Base-by-base conservation (phyloP, 2,329 filamentous ascomycete genomes). In the Fusarium mundagurra region DNA sequence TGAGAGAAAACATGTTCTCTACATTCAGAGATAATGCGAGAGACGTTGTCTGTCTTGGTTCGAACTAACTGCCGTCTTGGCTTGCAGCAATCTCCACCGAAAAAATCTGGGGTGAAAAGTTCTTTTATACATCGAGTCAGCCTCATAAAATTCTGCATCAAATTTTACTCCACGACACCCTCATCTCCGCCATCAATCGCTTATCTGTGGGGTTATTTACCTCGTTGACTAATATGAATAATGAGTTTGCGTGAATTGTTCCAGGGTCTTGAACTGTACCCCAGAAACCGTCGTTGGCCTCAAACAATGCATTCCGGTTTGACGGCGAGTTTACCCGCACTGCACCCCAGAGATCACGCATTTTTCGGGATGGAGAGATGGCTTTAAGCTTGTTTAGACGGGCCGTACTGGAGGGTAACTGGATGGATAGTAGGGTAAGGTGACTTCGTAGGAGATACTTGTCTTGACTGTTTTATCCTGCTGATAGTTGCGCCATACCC, bases 161-260 rank as follows among this genome's bases (percentile, higher is more conserved):
- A 31, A 47, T 13, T 45, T 58, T 16, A 43, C 59, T 65, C 45
- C 66, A 59, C 36, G 59, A 54, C 24, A 20, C 43, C 41, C 31
- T 34, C 47, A 57, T 58, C 43, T 72, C 59, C 59, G 53, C 57
- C 44, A 48, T 54, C 27, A 44, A 47, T 73, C 70, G 70, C 70
- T 72, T 73, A 72, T 72, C 70, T 72, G 70, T 65, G 70, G 70
- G 70, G 70, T 67, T 66, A 44, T 38, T 34, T 16, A 39, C 41
- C 47, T 59, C 61, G 43, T 73, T 72, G 65, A 73, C 70, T 72
- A 73, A 72, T 70, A 58, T 48, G 45, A 72, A 66, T 45, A 58
- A 64, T 43, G 34, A 70, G 59, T 61, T 57, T 53, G 43, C 31
- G 39, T 51, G 54, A 39, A 45, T 38, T 47, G 59, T 58, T 45